Evolutionary conservation across 2,329 filamentous ascomycete genomes (phyloP), one percentile per base, ranked within the genome.

Genomic region (Bipolaris oryzae): DNA sequence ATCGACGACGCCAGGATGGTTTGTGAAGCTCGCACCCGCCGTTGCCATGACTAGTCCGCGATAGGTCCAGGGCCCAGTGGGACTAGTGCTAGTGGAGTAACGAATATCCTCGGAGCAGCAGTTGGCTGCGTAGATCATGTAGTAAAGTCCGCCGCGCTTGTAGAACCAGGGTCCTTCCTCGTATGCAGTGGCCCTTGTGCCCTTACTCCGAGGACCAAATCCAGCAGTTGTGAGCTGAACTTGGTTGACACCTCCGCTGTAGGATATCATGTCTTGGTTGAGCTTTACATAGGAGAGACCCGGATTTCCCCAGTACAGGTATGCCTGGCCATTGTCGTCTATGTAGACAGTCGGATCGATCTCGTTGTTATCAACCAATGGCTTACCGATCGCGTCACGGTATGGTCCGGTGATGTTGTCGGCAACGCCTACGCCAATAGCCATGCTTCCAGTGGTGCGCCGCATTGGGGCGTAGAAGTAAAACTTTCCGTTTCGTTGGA

Each of bases 31-130:
- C 16, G 21, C 42, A 15, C 62, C 60, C 28, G 58, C 44, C 15
- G 53, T 56, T 6, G 62, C 52, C 60, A 64, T 64, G 53, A 64
- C 37, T 20, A 64, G 16, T 50, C 60, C 60, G 9, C 57, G 57
- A 35, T 64, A 62, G 7, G 57, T 62, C 62, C 62, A 64, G 16
- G 62, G 59, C 10, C 61, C 59, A 11, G 62, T 64, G 13, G 51
- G 53, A 20, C 59, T 60, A 15, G 62, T 49, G 16, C 59, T 57
- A 13, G 62, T 64, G 18, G 59, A 58, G 52, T 62, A 64, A 23
- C 59, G 54, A n/a, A 64, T 62, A 37, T 64, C 59, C 38, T 64
- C 59, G 20, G 57, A 60, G 46, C 57, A 64, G 51, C 61, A 62
- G 48, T 64, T 60, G 13, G 59, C 61, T 6, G 61, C 61, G 20